Conservation (phyloP, 345 rosid genomes). For the Viola odorata region DNA sequence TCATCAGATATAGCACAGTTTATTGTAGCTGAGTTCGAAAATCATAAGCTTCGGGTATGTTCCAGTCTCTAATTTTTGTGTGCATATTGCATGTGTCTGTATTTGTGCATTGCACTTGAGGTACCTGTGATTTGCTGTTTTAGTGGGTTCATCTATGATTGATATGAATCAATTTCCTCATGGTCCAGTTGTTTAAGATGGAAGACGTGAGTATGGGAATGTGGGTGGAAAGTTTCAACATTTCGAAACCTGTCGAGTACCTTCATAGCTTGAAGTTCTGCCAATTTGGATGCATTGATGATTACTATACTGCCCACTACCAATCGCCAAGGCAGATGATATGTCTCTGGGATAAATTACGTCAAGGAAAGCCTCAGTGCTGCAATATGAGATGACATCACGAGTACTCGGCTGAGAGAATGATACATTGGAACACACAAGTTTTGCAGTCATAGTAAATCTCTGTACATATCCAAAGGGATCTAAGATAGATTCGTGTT, state of each 20-base stretch:
- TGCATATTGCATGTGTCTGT: background rate
- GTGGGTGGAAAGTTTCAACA: constrained; percentile 95
- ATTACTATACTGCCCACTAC: constrained; percentile 83
- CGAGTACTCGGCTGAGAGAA: background rate
- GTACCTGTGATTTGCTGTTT: background rate
- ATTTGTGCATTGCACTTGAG: background rate
- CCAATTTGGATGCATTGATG: constrained; percentile 81
- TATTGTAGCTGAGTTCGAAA: constrained; percentile 68
- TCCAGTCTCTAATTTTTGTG: background rate
- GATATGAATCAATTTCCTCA: background rate
- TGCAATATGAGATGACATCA: constrained; percentile 78
- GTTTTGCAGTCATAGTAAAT: constrained; percentile 4
- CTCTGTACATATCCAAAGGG: constrained; percentile 16
- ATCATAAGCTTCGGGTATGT: constrained; percentile 63
- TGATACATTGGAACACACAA: background rate
- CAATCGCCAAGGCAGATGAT: constrained; percentile 98
- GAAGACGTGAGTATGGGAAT: constrained; percentile 98
- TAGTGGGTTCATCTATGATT: background rate
- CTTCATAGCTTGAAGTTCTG: constrained; percentile 78
- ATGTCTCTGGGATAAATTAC: constrained; percentile 84
- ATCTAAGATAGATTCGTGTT: constrained; percentile 1
- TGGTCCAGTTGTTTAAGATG: constrained; percentile 90
- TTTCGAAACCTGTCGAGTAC: constrained; percentile 63
- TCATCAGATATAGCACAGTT: constrained; percentile 72
- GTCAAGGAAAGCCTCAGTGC: constrained; percentile 51